phyloP scores from a whole-genome alignment of 345 rosid genomes.

The Cardamine resedifolia region DNA sequence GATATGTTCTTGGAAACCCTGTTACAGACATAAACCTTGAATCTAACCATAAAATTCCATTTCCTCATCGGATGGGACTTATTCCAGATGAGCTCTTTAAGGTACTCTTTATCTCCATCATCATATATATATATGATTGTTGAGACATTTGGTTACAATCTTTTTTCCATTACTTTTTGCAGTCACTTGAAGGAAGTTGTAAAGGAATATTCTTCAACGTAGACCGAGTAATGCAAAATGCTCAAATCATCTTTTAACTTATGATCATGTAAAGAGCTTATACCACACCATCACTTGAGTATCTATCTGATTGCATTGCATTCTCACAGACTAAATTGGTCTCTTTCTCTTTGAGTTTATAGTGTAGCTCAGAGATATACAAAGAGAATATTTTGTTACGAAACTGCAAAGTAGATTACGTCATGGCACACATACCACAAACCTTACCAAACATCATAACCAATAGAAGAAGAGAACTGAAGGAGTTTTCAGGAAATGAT shows the following conservation, averaged over 20 bases:
- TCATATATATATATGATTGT: neutral
- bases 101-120: conserved; percentile 4
- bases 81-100: conserved; percentile 32
- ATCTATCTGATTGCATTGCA: neutral
- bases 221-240: conserved; percentile 35
- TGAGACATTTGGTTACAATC: neutral
- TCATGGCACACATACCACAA: neutral
- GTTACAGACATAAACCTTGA: neutral
- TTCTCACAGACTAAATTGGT: neutral
- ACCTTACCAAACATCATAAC: conserved; percentile 17
- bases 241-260: conserved; percentile 20
- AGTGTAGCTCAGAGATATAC: conserved; percentile 32
- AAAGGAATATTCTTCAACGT: conserved; percentile 26
- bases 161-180: neutral
- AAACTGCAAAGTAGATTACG: conserved; percentile 30
- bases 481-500: conserved; percentile 24
- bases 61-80: conserved; percentile 37
- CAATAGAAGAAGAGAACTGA: conserved; percentile 19
- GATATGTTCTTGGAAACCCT: conserved; percentile 40
- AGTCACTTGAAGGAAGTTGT: conserved; percentile 34
- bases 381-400: conserved; percentile 24
- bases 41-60: neutral
- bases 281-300: neutral
- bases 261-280: conserved; percentile 15
- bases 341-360: neutral